Conservation (phyloP, 2,329 filamentous ascomycete species). For the Cytospora paraplurivora region DNA sequence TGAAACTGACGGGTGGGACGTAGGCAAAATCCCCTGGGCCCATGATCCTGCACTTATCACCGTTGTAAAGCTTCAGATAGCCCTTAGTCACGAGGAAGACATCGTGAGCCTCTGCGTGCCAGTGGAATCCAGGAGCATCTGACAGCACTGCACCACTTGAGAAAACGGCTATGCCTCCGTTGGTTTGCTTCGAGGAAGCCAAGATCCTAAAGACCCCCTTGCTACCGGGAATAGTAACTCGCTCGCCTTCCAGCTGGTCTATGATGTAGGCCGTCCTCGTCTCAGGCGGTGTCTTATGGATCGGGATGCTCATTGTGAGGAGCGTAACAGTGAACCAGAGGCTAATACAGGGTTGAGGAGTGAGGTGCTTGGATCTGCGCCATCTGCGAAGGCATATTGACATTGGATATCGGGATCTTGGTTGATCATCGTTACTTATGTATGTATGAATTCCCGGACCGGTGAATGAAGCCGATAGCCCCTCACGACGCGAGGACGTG, state of each 20-base stretch:
- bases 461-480: background rate
- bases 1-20: constrained; percentile 52
- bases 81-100: constrained; percentile 60
- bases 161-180: constrained; percentile 54
- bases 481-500: background rate
- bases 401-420: background rate
- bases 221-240: constrained; percentile 54
- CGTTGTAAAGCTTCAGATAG: constrained; percentile 58
- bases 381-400: background rate
- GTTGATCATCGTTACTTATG: background rate
- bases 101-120: constrained; percentile 58
- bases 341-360: background rate
- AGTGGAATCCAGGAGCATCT: constrained; percentile 56
- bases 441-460: background rate
- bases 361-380: background rate
- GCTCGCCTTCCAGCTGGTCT: constrained; percentile 52
- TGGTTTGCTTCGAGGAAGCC: constrained; percentile 53
- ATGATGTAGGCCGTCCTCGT: constrained; percentile 48
- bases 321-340: background rate
- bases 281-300: constrained; percentile 40
- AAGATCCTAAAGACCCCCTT: constrained; percentile 54
- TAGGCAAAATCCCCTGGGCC: constrained; percentile 59
- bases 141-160: constrained; percentile 49
- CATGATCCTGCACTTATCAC: constrained; percentile 56
- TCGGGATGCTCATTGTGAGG: constrained; percentile 37